phyloP scores from a whole-genome alignment of 331 rosid species.

The Acacia concinna region DNA sequence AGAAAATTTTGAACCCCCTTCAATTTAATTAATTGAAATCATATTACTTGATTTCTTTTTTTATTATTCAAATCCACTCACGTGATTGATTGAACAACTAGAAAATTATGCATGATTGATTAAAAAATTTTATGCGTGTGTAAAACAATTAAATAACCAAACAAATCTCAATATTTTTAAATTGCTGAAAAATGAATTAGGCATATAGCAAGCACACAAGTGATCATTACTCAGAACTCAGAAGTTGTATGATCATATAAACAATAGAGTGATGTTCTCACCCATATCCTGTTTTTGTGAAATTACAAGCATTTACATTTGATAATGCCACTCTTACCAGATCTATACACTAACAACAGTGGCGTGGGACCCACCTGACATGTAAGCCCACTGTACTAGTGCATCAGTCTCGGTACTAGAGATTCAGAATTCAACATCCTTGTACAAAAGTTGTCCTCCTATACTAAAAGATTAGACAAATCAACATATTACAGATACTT shows the following conservation, averaged over 20 bases:
- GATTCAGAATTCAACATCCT: not conserved
- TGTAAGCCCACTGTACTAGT: not conserved
- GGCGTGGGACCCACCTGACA: not conserved
- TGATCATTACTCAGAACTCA: not conserved
- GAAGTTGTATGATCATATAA: not conserved
- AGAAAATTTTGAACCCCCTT: no score
- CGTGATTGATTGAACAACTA: not conserved
- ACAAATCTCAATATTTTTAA: no score
- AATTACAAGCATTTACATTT: slow-evolving; percentile 18
- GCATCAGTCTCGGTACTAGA: not conserved
- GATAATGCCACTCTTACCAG: not conserved
- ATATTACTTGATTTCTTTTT: no score
- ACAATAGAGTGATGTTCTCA: not conserved
- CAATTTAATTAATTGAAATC: no score
- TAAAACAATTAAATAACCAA: no score
- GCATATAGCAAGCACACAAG: not conserved
- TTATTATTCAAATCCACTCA: no score
- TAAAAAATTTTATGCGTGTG: no score
- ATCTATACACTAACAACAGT: not conserved
- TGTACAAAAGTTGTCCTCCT: not conserved
- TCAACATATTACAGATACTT: not conserved
- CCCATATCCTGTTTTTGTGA: not conserved
- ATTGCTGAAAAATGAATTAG: not conserved
- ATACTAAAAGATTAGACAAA: not conserved
- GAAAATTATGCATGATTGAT: no score